Percentiles rank a stretch among this genome's conserved stretches.
These are phyloP conservation scores for Adansonia madagascariensis DNA, from an alignment of 441 rosid genomes.

Conservation along the genomic window DNA sequence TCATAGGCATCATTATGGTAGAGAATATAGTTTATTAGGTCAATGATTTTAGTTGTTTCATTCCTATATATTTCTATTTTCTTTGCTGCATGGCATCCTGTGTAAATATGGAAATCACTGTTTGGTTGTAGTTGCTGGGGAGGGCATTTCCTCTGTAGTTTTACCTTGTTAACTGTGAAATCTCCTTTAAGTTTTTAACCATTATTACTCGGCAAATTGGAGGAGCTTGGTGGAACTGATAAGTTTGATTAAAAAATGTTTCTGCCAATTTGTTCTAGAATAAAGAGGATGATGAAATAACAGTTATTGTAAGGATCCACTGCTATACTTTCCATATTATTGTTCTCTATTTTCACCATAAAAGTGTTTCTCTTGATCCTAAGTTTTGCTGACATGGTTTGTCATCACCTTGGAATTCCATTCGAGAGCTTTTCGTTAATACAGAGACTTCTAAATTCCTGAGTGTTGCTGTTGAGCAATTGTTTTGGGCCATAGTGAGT, in stretches of 20 bases:
- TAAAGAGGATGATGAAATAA: not conserved
- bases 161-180: not conserved
- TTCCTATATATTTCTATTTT: not conserved
- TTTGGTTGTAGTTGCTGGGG: not conserved
- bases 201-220: not conserved
- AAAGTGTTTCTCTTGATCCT: not conserved
- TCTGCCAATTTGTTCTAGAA: not conserved
- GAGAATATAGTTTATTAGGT: not conserved
- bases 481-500: too few relatives aligned
- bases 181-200: not conserved
- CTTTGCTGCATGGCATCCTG: not conserved
- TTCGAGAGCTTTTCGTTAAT: not conserved
- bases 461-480: too few relatives aligned
- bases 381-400: not conserved
- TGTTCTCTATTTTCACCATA: not conserved
- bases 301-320: not conserved
- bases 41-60: not conserved
- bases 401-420: not conserved
- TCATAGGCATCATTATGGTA: not conserved
- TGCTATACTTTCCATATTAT: too few relatives aligned
- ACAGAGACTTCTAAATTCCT: too few relatives aligned
- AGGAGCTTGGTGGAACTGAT: not conserved
- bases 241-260: not conserved
- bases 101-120: not conserved
- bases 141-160: not conserved